Conservation (phyloP, 2,329 filamentous ascomycete species). For the Chalara sp. region DNA sequence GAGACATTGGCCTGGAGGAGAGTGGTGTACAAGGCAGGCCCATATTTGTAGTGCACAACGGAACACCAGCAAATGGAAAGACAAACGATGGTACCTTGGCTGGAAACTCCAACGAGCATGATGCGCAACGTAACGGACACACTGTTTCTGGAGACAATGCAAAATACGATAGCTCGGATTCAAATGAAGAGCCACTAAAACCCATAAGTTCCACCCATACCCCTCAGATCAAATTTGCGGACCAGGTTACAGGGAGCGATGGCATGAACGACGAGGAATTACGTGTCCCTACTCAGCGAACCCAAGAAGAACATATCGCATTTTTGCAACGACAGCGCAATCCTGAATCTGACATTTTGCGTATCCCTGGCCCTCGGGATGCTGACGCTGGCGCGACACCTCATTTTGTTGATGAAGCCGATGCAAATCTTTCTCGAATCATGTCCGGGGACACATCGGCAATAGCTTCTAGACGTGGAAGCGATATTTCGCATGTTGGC, state of each 20-base stretch:
- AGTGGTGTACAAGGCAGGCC: constrained; percentile 57
- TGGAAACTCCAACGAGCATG: constrained; percentile 9
- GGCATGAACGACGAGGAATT: constrained; percentile 43
- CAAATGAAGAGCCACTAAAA: constrained; percentile 6
- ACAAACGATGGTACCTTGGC: constrained; percentile 53
- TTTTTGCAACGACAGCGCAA: constrained; percentile 82
- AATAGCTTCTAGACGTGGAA: constrained; percentile 9
- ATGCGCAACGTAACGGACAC: constrained; percentile 9
- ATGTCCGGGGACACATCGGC: constrained; percentile 15
- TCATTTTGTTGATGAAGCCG: constrained; percentile 39
- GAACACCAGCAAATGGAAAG: constrained; percentile 42
- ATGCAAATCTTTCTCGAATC: constrained; percentile 10
- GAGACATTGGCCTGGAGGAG: constrained; percentile 34
- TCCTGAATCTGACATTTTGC: constrained; percentile 63
- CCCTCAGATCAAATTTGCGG: constrained; percentile 53
- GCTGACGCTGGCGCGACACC: constrained; percentile 77
- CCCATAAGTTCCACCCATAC: constrained; percentile 9
- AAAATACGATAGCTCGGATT: constrained; percentile 11
- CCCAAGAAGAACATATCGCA: constrained; percentile 75
- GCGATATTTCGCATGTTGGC: constrained; percentile 8
- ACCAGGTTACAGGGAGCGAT: constrained; percentile 56
- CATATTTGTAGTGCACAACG: constrained; percentile 60
- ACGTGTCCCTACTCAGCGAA: constrained; percentile 43
- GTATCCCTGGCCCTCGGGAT: constrained; percentile 88
- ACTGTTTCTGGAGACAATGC: constrained; percentile 5